A percentile compares a stretch with the other conserved stretches of the same genome.
These are phyloP conservation scores for Primulina huaijiensis DNA, from an alignment of 257 asterid genomes.

Conservation along the genomic window DNA sequence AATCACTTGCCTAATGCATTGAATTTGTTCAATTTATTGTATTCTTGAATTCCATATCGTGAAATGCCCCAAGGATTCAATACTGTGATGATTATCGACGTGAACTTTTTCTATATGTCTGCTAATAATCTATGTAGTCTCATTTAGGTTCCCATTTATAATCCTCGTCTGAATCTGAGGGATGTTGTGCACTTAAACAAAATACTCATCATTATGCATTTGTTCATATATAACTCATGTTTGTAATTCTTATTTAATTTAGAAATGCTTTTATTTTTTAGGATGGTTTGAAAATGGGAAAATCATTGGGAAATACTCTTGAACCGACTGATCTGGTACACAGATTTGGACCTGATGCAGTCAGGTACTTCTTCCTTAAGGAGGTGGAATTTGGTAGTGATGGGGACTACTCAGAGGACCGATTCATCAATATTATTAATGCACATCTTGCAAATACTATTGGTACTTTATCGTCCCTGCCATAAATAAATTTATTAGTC, in stretches of 20 bases:
- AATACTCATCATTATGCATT: not conserved
- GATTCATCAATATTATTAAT: conserved; percentile 75
- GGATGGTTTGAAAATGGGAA: conserved; percentile 99
- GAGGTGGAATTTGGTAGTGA: conserved; percentile 94
- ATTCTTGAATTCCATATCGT: conserved; percentile 1
- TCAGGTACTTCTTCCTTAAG: conserved; percentile 90
- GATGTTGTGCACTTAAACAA: not conserved
- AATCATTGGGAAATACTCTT: conserved; percentile 86
- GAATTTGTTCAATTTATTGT: not conserved
- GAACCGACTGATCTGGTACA: conserved; percentile 86
- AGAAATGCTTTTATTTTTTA: conserved; percentile 36
- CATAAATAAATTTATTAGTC: conserved; percentile 7
- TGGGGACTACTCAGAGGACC: conserved; percentile 96
- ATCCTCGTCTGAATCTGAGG: not conserved
- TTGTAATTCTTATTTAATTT: conserved; percentile 28
- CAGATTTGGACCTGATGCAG: conserved; percentile 92
- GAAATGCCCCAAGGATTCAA: conserved; percentile 4
- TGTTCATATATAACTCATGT: conserved; percentile 10
- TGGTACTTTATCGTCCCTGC: conserved; percentile 43
- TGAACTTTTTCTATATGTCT: not conserved
- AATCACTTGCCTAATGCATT: not conserved
- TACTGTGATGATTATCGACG: not conserved
- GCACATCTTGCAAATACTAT: conserved; percentile 95
- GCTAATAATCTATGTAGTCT: not conserved
- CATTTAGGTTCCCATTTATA: conserved; percentile 4